Base-by-base conservation (phyloP, 805 yeast species). In the Barnettozyma wickerhamii region DNA sequence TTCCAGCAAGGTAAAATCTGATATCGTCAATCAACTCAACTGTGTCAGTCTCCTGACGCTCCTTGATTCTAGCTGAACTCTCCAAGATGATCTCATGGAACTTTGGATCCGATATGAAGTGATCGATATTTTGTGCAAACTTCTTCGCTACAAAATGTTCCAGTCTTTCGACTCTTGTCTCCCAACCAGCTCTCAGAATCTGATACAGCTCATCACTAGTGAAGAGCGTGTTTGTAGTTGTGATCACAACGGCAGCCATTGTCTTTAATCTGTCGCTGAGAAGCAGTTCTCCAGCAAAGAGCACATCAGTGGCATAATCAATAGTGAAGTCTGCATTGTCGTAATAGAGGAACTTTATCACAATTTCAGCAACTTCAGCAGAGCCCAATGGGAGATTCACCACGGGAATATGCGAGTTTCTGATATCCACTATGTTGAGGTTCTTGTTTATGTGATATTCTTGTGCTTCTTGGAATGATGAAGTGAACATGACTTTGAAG, bases 1-100 rank as follows among this genome's bases (percentile, higher is more conserved):
- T 54, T 40, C 50, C 50, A 1, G 53, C 53, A 34, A 85, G 58
- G 48, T 79, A 81, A 58, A 72, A 85, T 47, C 89, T 66, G 10
- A 85, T 79, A 62, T 84, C 95, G 59, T 84, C 95, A 20, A 85
- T 67, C 49, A 85, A 64, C 52, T 85, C 95, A 53, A 85, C 81
- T 1, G 91, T 81, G 62, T 85, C 95, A 0, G 84, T 81, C 45
- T 79, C 86, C 49, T 85, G 79, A 54, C 93, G 70, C 13, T 57
- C 60, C 17, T 70, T 53, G 37, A 85, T 83, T 50, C 86, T 63
- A 13, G 52, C 47, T 0, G 91, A 82, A 54, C 77, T 69, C 47
- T 71, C 74, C n/a, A 49, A 9, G 6, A 71, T 56, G 14, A 72
- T 54, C 0, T 56, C 63, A 36, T 59, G 52, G 38, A 77, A 66